Evolutionary conservation across 2,329 filamentous ascomycete genomes (phyloP).

Genomic region (Coniochaeta sp.): DNA sequence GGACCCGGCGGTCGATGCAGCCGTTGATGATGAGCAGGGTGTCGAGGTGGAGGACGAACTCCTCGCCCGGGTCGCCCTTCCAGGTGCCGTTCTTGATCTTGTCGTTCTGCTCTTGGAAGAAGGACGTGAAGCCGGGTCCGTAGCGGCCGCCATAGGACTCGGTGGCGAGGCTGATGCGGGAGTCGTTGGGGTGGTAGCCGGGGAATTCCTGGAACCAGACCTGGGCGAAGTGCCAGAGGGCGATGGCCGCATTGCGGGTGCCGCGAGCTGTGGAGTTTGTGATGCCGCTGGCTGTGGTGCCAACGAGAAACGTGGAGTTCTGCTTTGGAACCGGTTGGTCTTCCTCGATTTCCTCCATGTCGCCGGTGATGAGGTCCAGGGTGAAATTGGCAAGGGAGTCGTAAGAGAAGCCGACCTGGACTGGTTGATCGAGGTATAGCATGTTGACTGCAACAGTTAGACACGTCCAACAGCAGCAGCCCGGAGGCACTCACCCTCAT

Average conservation of each 20-base stretch:
- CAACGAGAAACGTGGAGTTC: conserved; percentile 3
- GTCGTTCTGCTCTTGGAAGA: conserved; percentile 49
- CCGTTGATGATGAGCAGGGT: conserved; percentile 50
- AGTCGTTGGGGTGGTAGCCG: conserved; percentile 39
- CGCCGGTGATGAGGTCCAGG: conserved; percentile 13
- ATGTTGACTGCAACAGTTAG: conserved; percentile 38
- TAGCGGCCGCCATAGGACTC: conserved; percentile 51
- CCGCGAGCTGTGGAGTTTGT: not conserved
- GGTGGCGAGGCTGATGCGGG: conserved; percentile 41
- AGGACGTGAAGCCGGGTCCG: conserved; percentile 46
- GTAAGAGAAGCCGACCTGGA: conserved; percentile 20
- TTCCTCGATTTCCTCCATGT: conserved; percentile 21
- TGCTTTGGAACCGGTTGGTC: conserved; percentile 13
- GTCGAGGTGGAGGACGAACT: conserved; percentile 34
- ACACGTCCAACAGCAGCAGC: conserved; percentile 17
- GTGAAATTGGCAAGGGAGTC: conserved; percentile 15
- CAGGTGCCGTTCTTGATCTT: conserved; percentile 35
- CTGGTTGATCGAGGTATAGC: conserved; percentile 57
- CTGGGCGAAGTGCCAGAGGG: conserved; percentile 10
- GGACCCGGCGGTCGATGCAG: conserved; percentile 38
- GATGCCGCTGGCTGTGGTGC: conserved; percentile 4
- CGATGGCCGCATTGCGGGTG: conserved; percentile 6
- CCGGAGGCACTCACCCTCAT: conserved; percentile 23
- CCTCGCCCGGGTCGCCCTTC: conserved; percentile 22
- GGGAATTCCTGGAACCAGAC: conserved; percentile 30